Evolutionary conservation across 805 yeast genomes (phyloP).

Genomic region (Priceomyces fermenticarens): DNA sequence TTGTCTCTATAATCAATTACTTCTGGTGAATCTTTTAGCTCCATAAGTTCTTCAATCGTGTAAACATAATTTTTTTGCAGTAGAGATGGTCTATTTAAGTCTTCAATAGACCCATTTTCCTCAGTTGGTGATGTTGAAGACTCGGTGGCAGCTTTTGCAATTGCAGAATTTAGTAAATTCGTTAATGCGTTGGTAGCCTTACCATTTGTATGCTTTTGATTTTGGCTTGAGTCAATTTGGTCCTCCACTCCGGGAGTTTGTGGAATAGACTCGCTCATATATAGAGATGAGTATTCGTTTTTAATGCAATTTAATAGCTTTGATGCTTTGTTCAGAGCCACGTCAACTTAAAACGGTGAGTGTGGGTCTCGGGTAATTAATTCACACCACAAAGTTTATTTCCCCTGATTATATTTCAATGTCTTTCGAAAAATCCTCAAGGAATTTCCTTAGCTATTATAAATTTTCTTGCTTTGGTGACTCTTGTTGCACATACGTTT

Average conservation of each 20-base stretch:
- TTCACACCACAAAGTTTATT: no score
- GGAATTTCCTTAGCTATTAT: no score
- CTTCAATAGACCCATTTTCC: slow-evolving; percentile 1
- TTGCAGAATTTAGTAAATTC: slow-evolving; percentile 42
- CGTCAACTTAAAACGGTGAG: no score
- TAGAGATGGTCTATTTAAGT: slow-evolving; percentile 10
- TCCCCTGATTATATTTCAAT: no score
- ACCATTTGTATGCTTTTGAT: not conserved
- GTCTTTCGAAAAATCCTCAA: no score
- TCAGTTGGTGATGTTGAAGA: slow-evolving; percentile 29
- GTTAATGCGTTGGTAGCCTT: slow-evolving; percentile 29
- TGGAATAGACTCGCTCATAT: not conserved
- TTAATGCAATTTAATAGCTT: no score
- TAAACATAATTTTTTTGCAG: slow-evolving; percentile 14
- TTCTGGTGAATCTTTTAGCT: slow-evolving; percentile 34
- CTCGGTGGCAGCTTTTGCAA: slow-evolving; percentile 47
- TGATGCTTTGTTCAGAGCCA: no score
- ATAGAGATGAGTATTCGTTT: no score
- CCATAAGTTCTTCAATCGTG: slow-evolving; percentile 25
- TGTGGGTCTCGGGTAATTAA: no score
- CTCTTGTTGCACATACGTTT: no score
- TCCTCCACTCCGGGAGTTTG: not conserved
- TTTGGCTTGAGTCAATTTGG: not conserved
- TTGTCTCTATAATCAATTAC: slow-evolving; percentile 26
- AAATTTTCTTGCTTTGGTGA: no score